phyloP scores from a whole-genome alignment of 805 yeast species.

The Starmerella riodocensis region DNA sequence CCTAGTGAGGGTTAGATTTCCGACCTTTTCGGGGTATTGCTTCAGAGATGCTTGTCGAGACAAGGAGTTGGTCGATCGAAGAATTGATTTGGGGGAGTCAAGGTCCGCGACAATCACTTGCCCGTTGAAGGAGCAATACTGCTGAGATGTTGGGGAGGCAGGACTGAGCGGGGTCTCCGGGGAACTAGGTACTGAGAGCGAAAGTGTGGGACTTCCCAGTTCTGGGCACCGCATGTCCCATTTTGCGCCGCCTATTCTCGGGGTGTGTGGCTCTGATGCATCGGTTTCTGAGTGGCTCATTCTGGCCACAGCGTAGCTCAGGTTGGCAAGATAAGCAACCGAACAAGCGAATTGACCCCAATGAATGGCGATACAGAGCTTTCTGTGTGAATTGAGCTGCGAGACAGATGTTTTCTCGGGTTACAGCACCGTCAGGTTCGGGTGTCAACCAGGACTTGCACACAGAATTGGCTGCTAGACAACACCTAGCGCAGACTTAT shows the following conservation, averaged over 20 bases:
- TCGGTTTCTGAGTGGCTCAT: too few species aligned
- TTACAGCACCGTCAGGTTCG: too few species aligned
- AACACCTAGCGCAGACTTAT: too few species aligned
- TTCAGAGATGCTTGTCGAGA: constrained; percentile 1
- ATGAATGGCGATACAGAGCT: too few species aligned
- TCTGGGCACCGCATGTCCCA: background rate
- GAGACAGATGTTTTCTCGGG: too few species aligned
- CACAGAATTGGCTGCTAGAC: too few species aligned
- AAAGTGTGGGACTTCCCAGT: background rate
- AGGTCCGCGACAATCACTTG: constrained; percentile 1
- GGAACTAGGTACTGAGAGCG: constrained; percentile 1
- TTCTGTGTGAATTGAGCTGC: too few species aligned
- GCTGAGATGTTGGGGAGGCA: constrained; percentile 2
- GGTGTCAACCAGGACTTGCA: too few species aligned
- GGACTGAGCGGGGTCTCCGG: constrained; percentile 10
- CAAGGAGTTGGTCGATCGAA: constrained; percentile 9
- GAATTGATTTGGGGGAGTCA: background rate
- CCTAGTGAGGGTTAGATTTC: constrained; percentile 27
- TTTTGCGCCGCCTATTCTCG: background rate
- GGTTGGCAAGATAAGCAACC: too few species aligned
- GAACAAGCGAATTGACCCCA: too few species aligned
- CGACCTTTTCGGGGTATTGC: constrained; percentile 18
- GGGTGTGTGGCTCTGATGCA: constrained; percentile 1
- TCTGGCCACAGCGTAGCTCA: too few species aligned
- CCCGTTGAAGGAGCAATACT: background rate